These are phyloP conservation scores for Murraya paniculata DNA, from an alignment of 345 rosid species.

Conservation along the genomic window DNA sequence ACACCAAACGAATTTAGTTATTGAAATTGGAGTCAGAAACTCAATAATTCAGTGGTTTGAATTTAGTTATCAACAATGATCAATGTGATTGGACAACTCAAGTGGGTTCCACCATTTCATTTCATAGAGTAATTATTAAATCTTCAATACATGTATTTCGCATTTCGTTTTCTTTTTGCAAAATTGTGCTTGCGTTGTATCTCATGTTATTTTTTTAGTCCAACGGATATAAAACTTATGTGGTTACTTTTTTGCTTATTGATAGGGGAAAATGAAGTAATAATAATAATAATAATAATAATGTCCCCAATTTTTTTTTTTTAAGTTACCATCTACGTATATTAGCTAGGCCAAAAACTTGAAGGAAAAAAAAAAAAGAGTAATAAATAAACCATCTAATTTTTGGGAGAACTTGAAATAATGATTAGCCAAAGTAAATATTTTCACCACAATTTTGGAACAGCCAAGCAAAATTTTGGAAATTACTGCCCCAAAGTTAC, in stretches of 20 bases:
- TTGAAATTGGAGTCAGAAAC: neutral
- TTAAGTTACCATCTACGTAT: no score
- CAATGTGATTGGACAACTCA: neutral
- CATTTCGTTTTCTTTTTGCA: neutral
- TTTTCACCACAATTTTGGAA: neutral
- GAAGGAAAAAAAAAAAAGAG: no score
- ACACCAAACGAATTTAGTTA: neutral
- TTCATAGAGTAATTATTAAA: neutral
- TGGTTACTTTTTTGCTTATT: no score
- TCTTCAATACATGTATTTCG: neutral
- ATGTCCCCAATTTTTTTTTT: no score
- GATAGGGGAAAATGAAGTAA: no score
- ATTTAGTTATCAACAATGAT: neutral
- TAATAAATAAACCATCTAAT: neutral
- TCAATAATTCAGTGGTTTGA: neutral
- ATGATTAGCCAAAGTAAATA: no score
- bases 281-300: no score
- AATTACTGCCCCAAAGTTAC: neutral
- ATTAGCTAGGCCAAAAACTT: no score
- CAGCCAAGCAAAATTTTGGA: neutral
- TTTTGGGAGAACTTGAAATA: neutral
- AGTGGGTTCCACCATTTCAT: neutral
- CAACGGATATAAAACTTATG: no score
- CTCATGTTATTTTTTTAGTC: no score
- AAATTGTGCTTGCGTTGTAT: neutral